phyloP scores from a whole-genome alignment of 2,329 filamentous ascomycete species.

The Onygenales sp. region DNA sequence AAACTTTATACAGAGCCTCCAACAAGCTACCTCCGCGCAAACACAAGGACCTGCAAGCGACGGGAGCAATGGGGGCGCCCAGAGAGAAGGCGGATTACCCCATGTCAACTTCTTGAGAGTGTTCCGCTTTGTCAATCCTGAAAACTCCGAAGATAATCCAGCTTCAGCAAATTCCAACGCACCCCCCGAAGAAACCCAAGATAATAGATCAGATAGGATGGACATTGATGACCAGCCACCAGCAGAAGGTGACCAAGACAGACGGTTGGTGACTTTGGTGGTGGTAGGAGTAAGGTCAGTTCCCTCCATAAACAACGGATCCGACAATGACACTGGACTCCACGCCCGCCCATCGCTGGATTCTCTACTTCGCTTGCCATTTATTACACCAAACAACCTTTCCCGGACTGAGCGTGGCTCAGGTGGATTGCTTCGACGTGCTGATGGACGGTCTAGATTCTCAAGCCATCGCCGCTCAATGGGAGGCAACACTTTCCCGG shows the following conservation, averaged over 20 bases:
- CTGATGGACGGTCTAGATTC: constrained; percentile 47
- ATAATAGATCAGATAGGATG: constrained; percentile 23
- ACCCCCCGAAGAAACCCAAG: constrained; percentile 17
- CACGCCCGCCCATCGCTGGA: constrained; percentile 32
- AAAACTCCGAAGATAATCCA: constrained; percentile 19
- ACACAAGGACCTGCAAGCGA: constrained; percentile 28
- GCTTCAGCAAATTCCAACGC: constrained; percentile 14
- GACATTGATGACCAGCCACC: constrained; percentile 26
- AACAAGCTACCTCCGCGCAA: constrained; percentile 52
- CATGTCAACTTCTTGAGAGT: constrained; percentile 61
- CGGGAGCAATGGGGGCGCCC: constrained; percentile 13
- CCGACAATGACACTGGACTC: constrained; percentile 30
- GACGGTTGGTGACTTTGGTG: constrained; percentile 58
- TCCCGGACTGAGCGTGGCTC: constrained; percentile 33
- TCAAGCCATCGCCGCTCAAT: constrained; percentile 45
- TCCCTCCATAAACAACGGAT: constrained; percentile 41
- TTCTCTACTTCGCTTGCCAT: constrained; percentile 37
- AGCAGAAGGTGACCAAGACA: constrained; percentile 36
- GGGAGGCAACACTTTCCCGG: constrained; percentile 39
- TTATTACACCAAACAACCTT: constrained; percentile 33
- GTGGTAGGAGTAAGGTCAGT: constrained; percentile 62
- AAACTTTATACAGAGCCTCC: constrained; percentile 53
- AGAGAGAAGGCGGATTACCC: constrained; percentile 35
- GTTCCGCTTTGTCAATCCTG: constrained; percentile 55
- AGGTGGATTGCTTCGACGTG: constrained; percentile 42